These are phyloP conservation scores for Hygrophila difformis DNA, from an alignment of 257 asterid genomes.

Conservation along the genomic window DNA sequence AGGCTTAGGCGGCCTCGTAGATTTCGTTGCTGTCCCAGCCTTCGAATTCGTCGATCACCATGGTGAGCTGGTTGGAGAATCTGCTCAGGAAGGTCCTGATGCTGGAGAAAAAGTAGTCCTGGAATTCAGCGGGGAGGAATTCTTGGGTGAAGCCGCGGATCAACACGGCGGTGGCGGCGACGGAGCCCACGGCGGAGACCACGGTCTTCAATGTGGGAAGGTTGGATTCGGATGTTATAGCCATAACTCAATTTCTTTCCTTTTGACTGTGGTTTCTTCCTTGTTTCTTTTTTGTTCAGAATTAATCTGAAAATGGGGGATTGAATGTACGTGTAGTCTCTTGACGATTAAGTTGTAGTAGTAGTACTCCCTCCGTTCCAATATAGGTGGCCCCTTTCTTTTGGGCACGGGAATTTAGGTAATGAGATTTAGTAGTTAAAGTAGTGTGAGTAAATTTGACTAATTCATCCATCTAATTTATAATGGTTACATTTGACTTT, in stretches of 20 bases:
- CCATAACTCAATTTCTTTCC: too few species aligned
- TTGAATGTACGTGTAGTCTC: too few species aligned
- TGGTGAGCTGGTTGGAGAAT: conserved; percentile 41
- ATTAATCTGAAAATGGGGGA: too few species aligned
- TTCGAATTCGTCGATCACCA: conserved; percentile 54
- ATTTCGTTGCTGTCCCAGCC: conserved; percentile 42
- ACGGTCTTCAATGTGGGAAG: conserved; percentile 38
- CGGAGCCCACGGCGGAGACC: conserved; percentile 38
- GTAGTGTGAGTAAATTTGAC: too few species aligned
- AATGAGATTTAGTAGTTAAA: too few species aligned
- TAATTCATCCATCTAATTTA: too few species aligned
- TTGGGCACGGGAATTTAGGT: too few species aligned
- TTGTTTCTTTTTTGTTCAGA: neutral
- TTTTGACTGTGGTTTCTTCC: neutral
- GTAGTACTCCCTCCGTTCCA: too few species aligned
- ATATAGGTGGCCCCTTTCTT: too few species aligned
- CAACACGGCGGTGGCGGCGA: conserved; percentile 49
- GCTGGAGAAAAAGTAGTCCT: conserved; percentile 34
- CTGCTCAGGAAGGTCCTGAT: conserved; percentile 23
- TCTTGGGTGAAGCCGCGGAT: conserved; percentile 37
- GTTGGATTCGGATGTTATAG: conserved; percentile 30
- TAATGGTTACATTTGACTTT: too few species aligned
- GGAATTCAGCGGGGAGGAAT: conserved; percentile 32
- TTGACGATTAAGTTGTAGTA: too few species aligned
- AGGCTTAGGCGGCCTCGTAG: conserved; percentile 49